Percentiles rank a stretch among this genome's conserved stretches.
Conservation (phyloP, 805 yeast genomes). For the Kuraishia hungarica region DNA sequence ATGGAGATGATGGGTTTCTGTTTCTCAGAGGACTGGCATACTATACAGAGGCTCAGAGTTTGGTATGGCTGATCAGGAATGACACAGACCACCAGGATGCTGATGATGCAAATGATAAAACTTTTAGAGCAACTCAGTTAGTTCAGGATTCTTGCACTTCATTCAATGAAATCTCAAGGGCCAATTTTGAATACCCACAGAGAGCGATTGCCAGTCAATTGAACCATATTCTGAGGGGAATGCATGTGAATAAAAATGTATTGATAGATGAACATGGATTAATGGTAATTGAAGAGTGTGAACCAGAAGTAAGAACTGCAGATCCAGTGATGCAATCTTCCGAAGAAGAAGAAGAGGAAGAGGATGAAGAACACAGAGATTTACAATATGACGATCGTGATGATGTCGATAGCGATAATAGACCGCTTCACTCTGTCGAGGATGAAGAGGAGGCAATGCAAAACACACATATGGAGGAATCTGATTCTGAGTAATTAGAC, state of each 20-base stretch:
- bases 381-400: no score
- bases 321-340: not conserved
- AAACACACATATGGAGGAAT: not conserved
- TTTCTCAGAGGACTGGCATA: not conserved
- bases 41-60: constrained; percentile 3
- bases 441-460: not conserved
- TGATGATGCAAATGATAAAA: not conserved
- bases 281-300: not conserved
- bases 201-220: not conserved
- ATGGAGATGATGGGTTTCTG: constrained; percentile 29
- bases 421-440: not conserved
- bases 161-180: not conserved
- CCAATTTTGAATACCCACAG: not conserved
- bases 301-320: not conserved
- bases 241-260: not conserved
- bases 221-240: not conserved
- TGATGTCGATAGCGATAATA: no score
- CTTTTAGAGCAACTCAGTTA: not conserved
- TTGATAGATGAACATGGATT: not conserved
- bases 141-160: not conserved
- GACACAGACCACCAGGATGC: not conserved
- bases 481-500: not conserved
- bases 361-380: not conserved
- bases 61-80: not conserved
- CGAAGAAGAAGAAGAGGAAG: not conserved